Percentiles rank a stretch among this genome's conserved stretches.
Conservation (phyloP, 1,284 basidiomycete species). For the Cutaneotrichosporon curvatum region DNA sequence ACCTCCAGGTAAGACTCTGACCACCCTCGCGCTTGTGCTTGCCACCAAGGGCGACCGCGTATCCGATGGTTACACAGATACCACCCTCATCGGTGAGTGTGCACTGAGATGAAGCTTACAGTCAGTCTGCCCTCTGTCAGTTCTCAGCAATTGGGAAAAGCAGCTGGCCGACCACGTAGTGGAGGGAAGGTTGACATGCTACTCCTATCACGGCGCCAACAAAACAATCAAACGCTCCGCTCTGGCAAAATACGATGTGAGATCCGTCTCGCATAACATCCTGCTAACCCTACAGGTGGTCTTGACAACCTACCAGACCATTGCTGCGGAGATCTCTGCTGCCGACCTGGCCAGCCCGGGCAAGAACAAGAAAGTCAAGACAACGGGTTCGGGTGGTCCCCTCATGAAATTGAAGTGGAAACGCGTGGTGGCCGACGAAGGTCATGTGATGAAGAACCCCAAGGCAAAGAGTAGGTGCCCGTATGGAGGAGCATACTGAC, state of each 20-base stretch:
- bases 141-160: slow-evolving; percentile 84
- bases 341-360: slow-evolving; percentile 10
- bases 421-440: slow-evolving; percentile 80
- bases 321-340: slow-evolving; percentile 22
- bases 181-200: slow-evolving; percentile 53
- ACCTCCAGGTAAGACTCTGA: slow-evolving; percentile 65
- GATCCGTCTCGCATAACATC: not conserved
- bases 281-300: slow-evolving; percentile 51
- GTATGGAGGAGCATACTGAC: slow-evolving; percentile 1
- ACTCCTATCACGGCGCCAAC: slow-evolving; percentile 60
- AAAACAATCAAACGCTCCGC: slow-evolving; percentile 57
- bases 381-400: slow-evolving; percentile 40
- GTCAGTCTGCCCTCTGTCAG: slow-evolving; percentile 74
- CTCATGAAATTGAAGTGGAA: slow-evolving; percentile 73
- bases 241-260: slow-evolving; percentile 59
- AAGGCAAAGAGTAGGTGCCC: slow-evolving; percentile 58
- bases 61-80: slow-evolving; percentile 51
- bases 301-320: slow-evolving; percentile 80
- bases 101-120: not conserved
- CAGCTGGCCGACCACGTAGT: slow-evolving; percentile 73
- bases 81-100: slow-evolving; percentile 65
- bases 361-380: slow-evolving; percentile 32
- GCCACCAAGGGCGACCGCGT: slow-evolving; percentile 63
- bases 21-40: slow-evolving; percentile 67
- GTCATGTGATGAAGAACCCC: slow-evolving; percentile 75